Evolutionary conservation across 1,139 yeast species (phyloP).

Genomic region (Blastobotrys buckinghamii): DNA sequence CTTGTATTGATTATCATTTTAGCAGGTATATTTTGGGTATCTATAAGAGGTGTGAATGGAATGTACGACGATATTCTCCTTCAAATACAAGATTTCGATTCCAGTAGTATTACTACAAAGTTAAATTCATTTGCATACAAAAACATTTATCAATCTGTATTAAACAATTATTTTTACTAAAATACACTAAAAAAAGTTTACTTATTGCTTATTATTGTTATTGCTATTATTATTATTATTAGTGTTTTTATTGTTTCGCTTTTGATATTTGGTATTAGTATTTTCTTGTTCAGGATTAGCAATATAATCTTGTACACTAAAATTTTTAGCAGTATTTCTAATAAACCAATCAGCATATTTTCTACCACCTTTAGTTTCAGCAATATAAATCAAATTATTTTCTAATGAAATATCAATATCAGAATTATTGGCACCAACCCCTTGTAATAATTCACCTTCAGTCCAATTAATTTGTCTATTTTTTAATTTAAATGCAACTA

Average conservation of each 20-base stretch:
- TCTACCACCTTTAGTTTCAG: slow-evolving; percentile 41
- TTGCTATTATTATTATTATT: not conserved
- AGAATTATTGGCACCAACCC: slow-evolving; percentile 37
- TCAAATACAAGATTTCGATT: slow-evolving; percentile 10
- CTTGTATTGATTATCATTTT: slow-evolving; percentile 16
- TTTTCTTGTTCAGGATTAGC: slow-evolving; percentile 27
- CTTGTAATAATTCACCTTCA: slow-evolving; percentile 38
- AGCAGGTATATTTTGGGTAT: slow-evolving; percentile 21
- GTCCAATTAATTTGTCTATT: slow-evolving; percentile 42
- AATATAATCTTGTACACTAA: slow-evolving; percentile 39
- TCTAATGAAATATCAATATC: slow-evolving; percentile 42
- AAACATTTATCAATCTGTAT: slow-evolving; percentile 3
- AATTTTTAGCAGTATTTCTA: slow-evolving; percentile 42
- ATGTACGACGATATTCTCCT: slow-evolving; percentile 16
- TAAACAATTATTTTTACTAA: not conserved
- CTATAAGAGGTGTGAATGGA: slow-evolving; percentile 25
- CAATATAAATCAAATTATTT: slow-evolving; percentile 39
- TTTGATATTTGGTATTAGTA: not conserved
- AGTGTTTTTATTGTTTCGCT: not conserved
- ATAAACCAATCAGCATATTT: slow-evolving; percentile 46
- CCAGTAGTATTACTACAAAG: slow-evolving; percentile 5
- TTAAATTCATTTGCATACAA: slow-evolving; percentile 8
- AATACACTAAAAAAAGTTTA: not conserved
- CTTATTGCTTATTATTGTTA: not conserved
- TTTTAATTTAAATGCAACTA: slow-evolving; percentile 41